phyloP scores from a whole-genome alignment of 2,329 filamentous ascomycete species.

The Phialophora verrucosa region DNA sequence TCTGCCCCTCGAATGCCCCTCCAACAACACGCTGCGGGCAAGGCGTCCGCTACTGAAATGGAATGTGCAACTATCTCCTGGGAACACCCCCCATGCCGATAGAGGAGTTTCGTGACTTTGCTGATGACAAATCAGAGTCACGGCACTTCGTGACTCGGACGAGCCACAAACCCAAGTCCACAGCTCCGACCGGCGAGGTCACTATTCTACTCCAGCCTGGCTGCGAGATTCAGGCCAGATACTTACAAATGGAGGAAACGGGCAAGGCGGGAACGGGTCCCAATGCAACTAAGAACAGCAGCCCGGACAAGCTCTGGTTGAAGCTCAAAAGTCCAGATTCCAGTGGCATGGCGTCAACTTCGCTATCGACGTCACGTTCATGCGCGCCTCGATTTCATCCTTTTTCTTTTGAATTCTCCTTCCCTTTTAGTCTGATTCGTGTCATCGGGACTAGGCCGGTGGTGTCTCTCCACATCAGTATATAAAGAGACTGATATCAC shows the following conservation, averaged over 20 bases:
- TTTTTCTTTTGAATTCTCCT: background rate
- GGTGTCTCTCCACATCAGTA: background rate
- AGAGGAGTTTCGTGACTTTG: background rate
- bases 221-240: background rate
- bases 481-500: background rate
- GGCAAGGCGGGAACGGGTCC: too few relatives aligned
- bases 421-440: background rate
- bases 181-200: background rate
- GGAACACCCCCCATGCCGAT: background rate
- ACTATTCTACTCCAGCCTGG: background rate
- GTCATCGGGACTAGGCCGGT: background rate
- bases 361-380: background rate
- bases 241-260: background rate
- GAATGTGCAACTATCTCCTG: too few relatives aligned
- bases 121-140: background rate
- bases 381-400: background rate
- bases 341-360: background rate
- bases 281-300: too few relatives aligned
- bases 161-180: background rate
- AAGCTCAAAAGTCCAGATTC: background rate
- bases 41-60: too few relatives aligned
- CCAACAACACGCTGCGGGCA: too few relatives aligned
- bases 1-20: background rate
- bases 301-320: background rate
- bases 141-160: background rate